Evolutionary conservation across 257 asterid species (phyloP), one percentile per base, ranked within the genome.

Genomic region (Haberlea rhodopensis): DNA sequence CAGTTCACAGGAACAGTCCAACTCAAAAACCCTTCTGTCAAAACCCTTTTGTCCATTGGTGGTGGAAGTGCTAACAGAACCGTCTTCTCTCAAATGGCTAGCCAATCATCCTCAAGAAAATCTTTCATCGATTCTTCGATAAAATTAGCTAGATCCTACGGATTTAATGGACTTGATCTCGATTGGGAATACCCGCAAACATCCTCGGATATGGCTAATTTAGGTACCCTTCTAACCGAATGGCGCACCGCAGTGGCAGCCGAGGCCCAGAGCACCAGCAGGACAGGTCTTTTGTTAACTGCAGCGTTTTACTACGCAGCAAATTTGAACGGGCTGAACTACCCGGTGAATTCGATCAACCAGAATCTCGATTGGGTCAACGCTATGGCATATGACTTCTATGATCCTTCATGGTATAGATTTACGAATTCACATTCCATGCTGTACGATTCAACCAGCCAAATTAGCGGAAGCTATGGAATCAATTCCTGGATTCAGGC

Each of bases 341-440:
- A 83, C 31, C 86, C 84, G 0, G 53, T 73, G 15, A 65, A 43
- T 27, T 48, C 83, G 0, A 75, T 84, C 18, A 63, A 73, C 37
- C 10, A 61, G 15, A 79, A 51, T 69, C 54, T 84, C 60, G 82
- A 81, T 5, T 84, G 75, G 70, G 68, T 81, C 25, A 79, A 81
- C 21, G 29, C 67, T 5, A 84, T 81, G 90, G 79, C 85, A 0
- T 84, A 84, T 52, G 90, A 79, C 51, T 76, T 81, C 27, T 84
- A 74, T 51, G 80, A 26, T 26, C 90, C 90, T 4, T 56, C 73
- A 1, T 69, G 83, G 79, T 59, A 55, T 66, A 18, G 19, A 5
- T 59, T 65, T 27, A 84, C 90, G 1, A 75, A 75, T 18, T 62
- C 82, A 13, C 85, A 74, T 16, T 65, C 87, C 5, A 73, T 69